Evolutionary conservation across 371 early-diverging fungal genomes (phyloP), one percentile per base, ranked within the genome.

Genomic region (Actinomucor elegans): DNA sequence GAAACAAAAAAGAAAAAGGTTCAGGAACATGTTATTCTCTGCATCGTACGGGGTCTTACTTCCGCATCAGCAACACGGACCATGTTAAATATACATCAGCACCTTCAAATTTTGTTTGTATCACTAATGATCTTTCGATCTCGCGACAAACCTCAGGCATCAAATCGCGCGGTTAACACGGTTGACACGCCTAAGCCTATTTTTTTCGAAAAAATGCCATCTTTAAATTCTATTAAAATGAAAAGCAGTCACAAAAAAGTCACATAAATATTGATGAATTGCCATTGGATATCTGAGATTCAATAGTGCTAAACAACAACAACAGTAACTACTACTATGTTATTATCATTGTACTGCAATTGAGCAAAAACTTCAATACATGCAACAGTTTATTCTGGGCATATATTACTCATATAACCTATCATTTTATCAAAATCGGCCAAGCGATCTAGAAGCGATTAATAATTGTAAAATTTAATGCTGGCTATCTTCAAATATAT

Each of bases 61-160:
- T 44, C 64, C 58, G 64, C 56, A 57, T 63, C 64, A 63, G 64
- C 35, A 63, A 63, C 64, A 63, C 64, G 64, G 64, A 63, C 64
- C 64, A 63, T 58, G 57, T 63, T 53, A 41, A 48, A 50, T 28
- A 44, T 40, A 53, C 64, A 63, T 63, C 64, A 58, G 29, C 40
- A 63, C 64, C 64, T 57, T 57, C 36, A 18, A 28, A 0, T 29
- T 40, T 37, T 17, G 31, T 37, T 31, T 29, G 52, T 41, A 38
- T 44, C 40, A 44, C 36, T 31, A n/a, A 18, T 20, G 1, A 23
- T 15, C 12, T 34, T 14, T 57, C 57, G 57, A 57, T 43, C n/a
- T 31, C 36, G 26, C 44, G 28, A 38, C 34, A 45, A 23, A 37
- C 15, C 33, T 20, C 28, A 36, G 36, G 8, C n/a, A 9, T 12